These are phyloP conservation scores for Tubosaeta sp. DNA, from an alignment of 768 basidiomycete species.

Conservation along the genomic window DNA sequence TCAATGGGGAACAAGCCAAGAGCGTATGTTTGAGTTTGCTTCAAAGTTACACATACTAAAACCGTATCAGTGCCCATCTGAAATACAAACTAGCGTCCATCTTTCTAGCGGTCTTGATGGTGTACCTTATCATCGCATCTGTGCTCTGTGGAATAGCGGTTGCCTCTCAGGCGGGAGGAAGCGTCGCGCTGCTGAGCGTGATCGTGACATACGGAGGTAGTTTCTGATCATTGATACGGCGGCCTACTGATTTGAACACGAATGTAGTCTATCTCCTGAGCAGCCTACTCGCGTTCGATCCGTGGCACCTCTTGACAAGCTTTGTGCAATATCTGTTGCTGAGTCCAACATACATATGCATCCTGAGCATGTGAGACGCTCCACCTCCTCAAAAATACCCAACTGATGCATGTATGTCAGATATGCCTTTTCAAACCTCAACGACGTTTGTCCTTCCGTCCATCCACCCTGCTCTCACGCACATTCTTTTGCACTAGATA, in stretches of 20 bases:
- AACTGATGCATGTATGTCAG: slow-evolving; percentile 38
- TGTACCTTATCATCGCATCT: slow-evolving; percentile 81
- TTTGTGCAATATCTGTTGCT: slow-evolving; percentile 86
- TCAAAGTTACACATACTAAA: slow-evolving; percentile 2
- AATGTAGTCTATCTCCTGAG: slow-evolving; percentile 68
- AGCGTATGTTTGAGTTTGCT: slow-evolving; percentile 43
- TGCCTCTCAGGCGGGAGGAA: slow-evolving; percentile 56
- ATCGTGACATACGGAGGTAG: slow-evolving; percentile 79
- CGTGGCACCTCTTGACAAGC: slow-evolving; percentile 94
- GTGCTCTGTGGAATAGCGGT: slow-evolving; percentile 77
- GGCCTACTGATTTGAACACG: background rate
- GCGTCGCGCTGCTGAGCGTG: slow-evolving; percentile 81
- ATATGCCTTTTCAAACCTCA: slow-evolving; percentile 82
- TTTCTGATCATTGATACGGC: slow-evolving; percentile 15
- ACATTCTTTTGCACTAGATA: slow-evolving; percentile 43
- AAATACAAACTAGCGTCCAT: slow-evolving; percentile 84
- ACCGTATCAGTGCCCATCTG: slow-evolving; percentile 15
- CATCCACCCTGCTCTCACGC: slow-evolving; percentile 10
- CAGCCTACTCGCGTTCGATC: slow-evolving; percentile 83
- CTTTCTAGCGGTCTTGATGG: slow-evolving; percentile 70
- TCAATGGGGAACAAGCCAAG: slow-evolving; percentile 94
- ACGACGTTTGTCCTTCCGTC: slow-evolving; percentile 51
- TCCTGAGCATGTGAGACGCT: slow-evolving; percentile 55
- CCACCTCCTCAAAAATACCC: background rate
- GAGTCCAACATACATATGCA: slow-evolving; percentile 75